Base-by-base conservation (phyloP, 148 eudicot genomes). In the Chenopodium quinoa region DNA sequence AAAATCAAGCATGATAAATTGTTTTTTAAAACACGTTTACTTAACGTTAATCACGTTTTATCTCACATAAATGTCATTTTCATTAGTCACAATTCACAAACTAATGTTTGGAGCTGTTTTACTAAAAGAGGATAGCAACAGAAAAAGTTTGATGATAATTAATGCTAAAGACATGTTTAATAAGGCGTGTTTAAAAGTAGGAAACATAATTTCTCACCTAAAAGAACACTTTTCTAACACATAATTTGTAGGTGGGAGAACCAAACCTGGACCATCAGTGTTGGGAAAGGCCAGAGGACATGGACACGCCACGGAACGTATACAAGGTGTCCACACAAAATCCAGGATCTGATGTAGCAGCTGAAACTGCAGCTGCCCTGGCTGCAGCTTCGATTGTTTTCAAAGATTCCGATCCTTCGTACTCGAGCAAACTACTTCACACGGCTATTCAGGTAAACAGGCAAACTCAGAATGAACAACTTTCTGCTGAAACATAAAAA, bases 221-320 rank as follows among this genome's bases (percentile, higher is more conserved):
- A 40, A 29, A 50, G 14, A 40, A 48, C 27, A 11, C 7, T 12
- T 25, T 6, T 14, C 22, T 74, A 50, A 50, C 77, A 23, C 32
- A 50, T 4, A 23, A 44, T 46, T 63, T 80, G 82, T 83, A 93
- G 96, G 98, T 93, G 68, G 98, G 92, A 54, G 96, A 95, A 48
- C 91, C 97, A 23, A 88, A 91, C 85, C 73, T 25, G 46, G 97
- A 95, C 82, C 98, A 95, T 80, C 71, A 47, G 0, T 95, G 98
- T 73, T 95, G 98, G 98, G 97, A 94, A 69, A 88, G 98, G 78
- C 98, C 98, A 0, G 98, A 95, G 84, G 98, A 95, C 83, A 95
- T 95, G 98, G 97, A 93, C 84, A 95, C 98, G 1, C 89, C 90
- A 22, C 93, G 98, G 7, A 91, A 86, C 16, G 97, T 88, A 13